Evolutionary conservation across 2,329 filamentous ascomycete genomes (phyloP).

Genomic region (Beauveria rudraprayagi): DNA sequence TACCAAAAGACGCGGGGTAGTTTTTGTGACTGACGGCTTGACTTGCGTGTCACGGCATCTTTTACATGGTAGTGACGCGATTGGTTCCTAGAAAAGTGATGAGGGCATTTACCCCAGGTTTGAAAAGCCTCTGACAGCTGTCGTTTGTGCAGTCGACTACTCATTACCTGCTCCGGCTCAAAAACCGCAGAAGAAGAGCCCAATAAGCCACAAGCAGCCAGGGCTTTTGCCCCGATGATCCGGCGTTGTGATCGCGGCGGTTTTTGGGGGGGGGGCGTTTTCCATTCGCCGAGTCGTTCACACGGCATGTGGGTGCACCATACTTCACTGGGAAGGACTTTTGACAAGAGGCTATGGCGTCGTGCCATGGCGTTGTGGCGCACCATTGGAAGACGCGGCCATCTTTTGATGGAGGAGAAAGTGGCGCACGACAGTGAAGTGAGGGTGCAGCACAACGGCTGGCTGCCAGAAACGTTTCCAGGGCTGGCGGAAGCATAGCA

Average conservation of each 20-base stretch:
- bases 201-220: conserved; percentile 1
- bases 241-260: conserved; percentile 8
- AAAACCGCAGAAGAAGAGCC: not conserved
- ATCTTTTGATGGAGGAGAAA: not conserved
- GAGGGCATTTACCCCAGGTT: not conserved
- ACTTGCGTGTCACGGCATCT: not conserved
- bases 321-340: conserved; percentile 4
- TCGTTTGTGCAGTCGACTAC: not conserved
- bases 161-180: conserved; percentile 5
- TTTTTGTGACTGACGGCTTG: not conserved
- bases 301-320: not conserved
- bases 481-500: not conserved
- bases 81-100: not conserved
- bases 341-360: conserved; percentile 2
- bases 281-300: conserved; percentile 10
- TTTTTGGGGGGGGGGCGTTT: not conserved
- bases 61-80: not conserved
- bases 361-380: conserved; percentile 7
- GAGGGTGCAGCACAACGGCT: not conserved
- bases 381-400: not conserved
- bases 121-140: not conserved
- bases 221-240: conserved; percentile 6
- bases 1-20: not conserved
- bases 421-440: not conserved
- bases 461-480: not conserved